These are phyloP conservation scores for Prasinococcaceae sp. DNA, from an alignment of 139 green algal genomes.

Conservation along the genomic window DNA sequence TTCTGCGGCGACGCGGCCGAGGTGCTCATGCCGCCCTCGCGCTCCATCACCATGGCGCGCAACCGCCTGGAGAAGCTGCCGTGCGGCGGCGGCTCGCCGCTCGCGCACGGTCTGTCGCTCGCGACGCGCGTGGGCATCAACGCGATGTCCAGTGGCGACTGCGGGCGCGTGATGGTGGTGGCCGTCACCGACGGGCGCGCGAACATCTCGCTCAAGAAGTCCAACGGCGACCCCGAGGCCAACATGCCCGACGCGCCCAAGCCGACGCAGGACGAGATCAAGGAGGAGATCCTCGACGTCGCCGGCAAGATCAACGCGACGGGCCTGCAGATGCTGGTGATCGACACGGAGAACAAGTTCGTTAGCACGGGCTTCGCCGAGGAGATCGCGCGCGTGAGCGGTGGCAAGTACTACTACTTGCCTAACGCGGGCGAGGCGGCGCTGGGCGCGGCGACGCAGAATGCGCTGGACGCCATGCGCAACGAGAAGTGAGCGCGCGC, in stretches of 20 bases:
- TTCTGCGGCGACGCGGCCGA: conserved; percentile 96
- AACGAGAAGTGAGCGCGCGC: too few species aligned
- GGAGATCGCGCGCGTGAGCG: conserved; percentile 78
- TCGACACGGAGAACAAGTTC: conserved; percentile 99
- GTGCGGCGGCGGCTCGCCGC: conserved; percentile 88
- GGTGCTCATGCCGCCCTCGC: conserved; percentile 89
- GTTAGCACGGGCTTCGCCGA: conserved; percentile 97
- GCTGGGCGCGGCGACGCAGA: conserved; percentile 66
- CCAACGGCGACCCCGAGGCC: conserved; percentile 79
- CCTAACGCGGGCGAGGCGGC: conserved; percentile 77
- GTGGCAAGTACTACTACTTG: conserved; percentile 88
- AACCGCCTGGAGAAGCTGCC: conserved; percentile 84
- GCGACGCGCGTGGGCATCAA: conserved; percentile 36
- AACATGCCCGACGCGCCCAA: conserved; percentile 58
- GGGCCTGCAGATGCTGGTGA: conserved; percentile 85
- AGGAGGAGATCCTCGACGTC: conserved; percentile 70
- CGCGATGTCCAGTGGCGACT: conserved; percentile 61
- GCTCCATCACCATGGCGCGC: conserved; percentile 95
- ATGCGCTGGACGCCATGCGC: too few species aligned
- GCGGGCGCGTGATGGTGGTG: conserved; percentile 89
- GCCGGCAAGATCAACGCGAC: conserved; percentile 52
- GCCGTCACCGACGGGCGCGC: conserved; percentile 92
- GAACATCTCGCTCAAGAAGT: conserved; percentile 81
- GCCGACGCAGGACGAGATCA: conserved; percentile 27
- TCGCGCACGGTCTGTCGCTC: conserved; percentile 81